Evolutionary conservation across 768 basidiomycete species (phyloP).

Genomic region (Auricularia cornea): DNA sequence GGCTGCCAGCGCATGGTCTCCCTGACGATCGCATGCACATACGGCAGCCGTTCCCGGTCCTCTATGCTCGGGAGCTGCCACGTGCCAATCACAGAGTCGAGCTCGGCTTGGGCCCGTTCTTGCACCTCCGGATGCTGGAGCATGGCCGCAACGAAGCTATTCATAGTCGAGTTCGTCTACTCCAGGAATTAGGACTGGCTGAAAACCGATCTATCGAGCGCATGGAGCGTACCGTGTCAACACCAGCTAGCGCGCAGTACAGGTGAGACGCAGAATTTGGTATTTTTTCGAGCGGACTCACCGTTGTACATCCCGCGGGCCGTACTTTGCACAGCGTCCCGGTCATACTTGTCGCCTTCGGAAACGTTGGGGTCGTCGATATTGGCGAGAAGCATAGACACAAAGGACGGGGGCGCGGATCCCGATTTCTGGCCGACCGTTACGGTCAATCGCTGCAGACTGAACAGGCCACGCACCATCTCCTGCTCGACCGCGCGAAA

Average conservation of each 20-base stretch:
- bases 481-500: background rate
- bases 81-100: background rate
- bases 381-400: background rate
- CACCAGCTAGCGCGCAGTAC: background rate
- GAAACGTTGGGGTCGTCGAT: background rate
- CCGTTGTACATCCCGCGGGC: background rate
- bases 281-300: too few relatives aligned
- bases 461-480: background rate
- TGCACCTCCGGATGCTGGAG: background rate
- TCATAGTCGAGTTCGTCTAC: background rate
- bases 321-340: background rate
- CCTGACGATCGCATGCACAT: constrained; percentile 17
- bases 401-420: background rate
- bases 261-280: too few relatives aligned
- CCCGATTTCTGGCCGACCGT: background rate
- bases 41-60: constrained; percentile 18
- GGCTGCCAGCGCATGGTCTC: constrained; percentile 22
- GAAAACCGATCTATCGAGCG: background rate
- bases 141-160: background rate
- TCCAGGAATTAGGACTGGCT: background rate
- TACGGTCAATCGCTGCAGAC: background rate
- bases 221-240: background rate
- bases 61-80: background rate
- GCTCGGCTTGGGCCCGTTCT: background rate
- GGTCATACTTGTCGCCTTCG: background rate